Percentiles rank a stretch among this genome's conserved stretches.
phyloP scores from a whole-genome alignment of 176 grass and related monocot species.

The Aegilops longissima region DNA sequence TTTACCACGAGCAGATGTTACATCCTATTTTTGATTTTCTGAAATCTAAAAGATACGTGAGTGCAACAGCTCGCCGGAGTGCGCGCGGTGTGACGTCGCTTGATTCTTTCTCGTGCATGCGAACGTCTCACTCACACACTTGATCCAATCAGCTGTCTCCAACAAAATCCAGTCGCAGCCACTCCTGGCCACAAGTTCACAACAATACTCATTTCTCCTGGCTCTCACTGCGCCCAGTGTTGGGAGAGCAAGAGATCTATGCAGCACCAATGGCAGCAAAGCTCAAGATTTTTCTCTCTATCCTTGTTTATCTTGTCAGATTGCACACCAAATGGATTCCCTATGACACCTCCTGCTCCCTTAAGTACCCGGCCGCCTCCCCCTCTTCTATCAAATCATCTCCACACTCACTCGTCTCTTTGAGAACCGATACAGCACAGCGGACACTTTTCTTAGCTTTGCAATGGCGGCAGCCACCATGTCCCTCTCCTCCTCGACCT shows the following conservation, averaged over 20 bases:
- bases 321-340: neutral
- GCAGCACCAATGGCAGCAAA: neutral
- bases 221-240: neutral
- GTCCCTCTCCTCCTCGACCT: neutral
- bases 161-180: neutral
- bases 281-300: constrained; percentile 7
- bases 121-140: neutral
- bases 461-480: neutral
- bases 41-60: no score
- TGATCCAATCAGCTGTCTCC: neutral
- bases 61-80: no score
- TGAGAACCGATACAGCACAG: neutral
- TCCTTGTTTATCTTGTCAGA: neutral
- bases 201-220: neutral
- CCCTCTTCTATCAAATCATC: neutral
- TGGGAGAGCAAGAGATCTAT: neutral
- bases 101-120: neutral
- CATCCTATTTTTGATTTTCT: no score
- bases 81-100: no score
- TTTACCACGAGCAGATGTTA: no score
- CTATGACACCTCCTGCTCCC: neutral
- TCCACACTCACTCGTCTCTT: neutral
- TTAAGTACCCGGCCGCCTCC: neutral
- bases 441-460: neutral
- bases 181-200: neutral